Evolutionary conservation across 2,329 filamentous ascomycete species (phyloP).

Genomic region (Ustilaginoidea virens): DNA sequence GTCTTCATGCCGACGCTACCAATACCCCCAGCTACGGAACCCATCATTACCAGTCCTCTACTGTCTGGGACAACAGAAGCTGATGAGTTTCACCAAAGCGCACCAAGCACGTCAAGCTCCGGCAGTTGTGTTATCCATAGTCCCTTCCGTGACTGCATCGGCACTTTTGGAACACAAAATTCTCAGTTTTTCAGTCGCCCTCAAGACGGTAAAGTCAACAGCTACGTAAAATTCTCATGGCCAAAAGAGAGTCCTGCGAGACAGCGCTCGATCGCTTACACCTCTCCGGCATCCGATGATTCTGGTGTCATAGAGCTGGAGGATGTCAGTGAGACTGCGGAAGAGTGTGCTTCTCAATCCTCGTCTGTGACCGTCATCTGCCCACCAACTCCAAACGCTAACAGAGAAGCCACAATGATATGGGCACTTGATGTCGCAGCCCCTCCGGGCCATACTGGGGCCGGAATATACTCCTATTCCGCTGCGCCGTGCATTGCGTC

Average conservation of each 20-base stretch:
- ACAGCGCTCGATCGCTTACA: background rate
- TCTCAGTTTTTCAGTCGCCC: slow-evolving; percentile 15
- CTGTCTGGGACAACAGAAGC: too few relatives aligned
- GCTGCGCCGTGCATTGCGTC: too few relatives aligned
- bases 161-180: slow-evolving; percentile 11
- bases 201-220: slow-evolving; percentile 18
- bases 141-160: slow-evolving; percentile 18
- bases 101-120: slow-evolving; percentile 3
- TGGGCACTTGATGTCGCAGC: background rate
- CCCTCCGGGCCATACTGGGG: too few relatives aligned
- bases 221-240: slow-evolving; percentile 24
- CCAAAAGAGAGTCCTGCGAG: slow-evolving; percentile 7
- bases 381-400: background rate
- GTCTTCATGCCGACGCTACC: too few relatives aligned
- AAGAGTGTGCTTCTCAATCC: slow-evolving; percentile 1
- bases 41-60: too few relatives aligned
- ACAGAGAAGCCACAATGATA: background rate
- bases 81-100: background rate
- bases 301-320: slow-evolving; percentile 3
- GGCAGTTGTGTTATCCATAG: slow-evolving; percentile 9
- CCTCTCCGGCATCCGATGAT: background rate
- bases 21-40: too few relatives aligned
- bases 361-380: background rate
- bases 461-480: too few relatives aligned
- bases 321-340: background rate